These are phyloP conservation scores for Sporothrix humicola DNA, from an alignment of 2,329 filamentous ascomycete genomes.

Conservation along the genomic window DNA sequence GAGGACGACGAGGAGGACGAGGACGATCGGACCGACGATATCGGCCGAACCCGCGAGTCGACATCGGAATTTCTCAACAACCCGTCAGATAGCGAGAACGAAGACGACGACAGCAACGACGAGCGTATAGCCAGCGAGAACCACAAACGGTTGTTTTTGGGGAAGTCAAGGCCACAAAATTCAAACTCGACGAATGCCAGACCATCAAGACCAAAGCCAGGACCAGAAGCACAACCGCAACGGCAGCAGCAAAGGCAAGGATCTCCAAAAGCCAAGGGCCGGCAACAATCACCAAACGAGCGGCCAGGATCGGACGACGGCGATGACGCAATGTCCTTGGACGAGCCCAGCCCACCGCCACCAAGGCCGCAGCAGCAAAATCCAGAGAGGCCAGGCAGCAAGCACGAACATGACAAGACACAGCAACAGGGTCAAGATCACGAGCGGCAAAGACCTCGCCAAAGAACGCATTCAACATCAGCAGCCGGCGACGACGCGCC, in stretches of 20 bases:
- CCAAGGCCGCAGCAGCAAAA: not conserved
- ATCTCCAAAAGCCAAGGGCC: not conserved
- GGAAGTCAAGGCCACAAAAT: not conserved
- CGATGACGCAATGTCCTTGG: conserved; percentile 37
- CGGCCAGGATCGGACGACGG: conserved; percentile 34
- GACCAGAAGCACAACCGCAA: not conserved
- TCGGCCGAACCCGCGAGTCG: conserved; percentile 11
- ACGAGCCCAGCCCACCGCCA: conserved; percentile 21
- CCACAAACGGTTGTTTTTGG: not conserved
- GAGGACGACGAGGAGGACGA: conserved; percentile 18
- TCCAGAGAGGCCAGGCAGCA: not conserved
- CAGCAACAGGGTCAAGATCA: not conserved
- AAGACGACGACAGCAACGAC: not conserved
- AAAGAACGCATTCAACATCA: not conserved
- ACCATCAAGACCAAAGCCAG: not conserved
- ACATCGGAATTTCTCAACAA: conserved; percentile 10
- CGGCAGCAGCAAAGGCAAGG: not conserved
- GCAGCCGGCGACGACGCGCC: not conserved
- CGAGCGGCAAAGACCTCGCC: not conserved
- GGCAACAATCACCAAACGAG: not conserved
- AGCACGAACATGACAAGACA: not conserved
- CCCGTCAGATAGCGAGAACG: conserved; percentile 9
- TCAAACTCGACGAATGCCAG: not conserved
- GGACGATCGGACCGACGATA: not conserved
- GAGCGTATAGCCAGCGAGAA: not conserved